phyloP scores from a whole-genome alignment of 2,329 filamentous ascomycete species.

The Fusarium avenaceum region DNA sequence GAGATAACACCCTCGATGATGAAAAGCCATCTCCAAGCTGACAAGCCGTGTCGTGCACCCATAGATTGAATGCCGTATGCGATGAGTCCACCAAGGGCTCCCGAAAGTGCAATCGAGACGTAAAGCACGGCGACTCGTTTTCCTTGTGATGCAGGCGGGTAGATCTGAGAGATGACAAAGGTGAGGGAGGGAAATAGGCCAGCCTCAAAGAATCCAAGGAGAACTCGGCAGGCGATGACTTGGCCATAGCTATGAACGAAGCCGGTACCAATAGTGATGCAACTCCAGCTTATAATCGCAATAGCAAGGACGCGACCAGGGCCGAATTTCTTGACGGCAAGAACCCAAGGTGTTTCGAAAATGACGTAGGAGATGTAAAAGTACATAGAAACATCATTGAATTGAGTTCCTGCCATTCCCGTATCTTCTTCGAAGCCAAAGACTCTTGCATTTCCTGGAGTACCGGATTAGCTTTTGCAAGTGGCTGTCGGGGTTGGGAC shows the following conservation, averaged over 20 bases:
- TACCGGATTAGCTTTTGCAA: background rate
- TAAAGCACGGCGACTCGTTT: slow-evolving; percentile 52
- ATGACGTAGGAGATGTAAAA: slow-evolving; percentile 53
- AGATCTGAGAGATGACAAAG: slow-evolving; percentile 19
- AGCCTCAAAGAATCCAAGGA: slow-evolving; percentile 54
- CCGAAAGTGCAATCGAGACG: slow-evolving; percentile 50
- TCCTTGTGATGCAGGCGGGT: slow-evolving; percentile 36
- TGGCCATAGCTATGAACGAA: slow-evolving; percentile 49
- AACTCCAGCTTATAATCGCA: slow-evolving; percentile 53
- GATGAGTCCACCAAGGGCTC: slow-evolving; percentile 51
- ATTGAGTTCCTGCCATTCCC: slow-evolving; percentile 49
- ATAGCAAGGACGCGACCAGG: slow-evolving; percentile 47
- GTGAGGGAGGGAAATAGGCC: slow-evolving; percentile 53
- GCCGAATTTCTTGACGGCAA: slow-evolving; percentile 52
- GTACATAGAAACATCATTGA: slow-evolving; percentile 51
- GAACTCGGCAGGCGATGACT: slow-evolving; percentile 49
- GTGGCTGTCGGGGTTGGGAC: rapidly evolving
- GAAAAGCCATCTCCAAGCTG: slow-evolving; percentile 66
- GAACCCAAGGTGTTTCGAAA: slow-evolving; percentile 51
- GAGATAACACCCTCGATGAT: slow-evolving; percentile 60
- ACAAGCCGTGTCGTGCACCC: slow-evolving; percentile 60
- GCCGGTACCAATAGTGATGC: slow-evolving; percentile 51
- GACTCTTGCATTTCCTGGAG: slow-evolving; percentile 52
- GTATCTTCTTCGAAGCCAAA: slow-evolving; percentile 53
- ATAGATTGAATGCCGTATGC: slow-evolving; percentile 55